Percentiles rank a stretch among this genome's conserved stretches.
Evolutionary conservation across 371 early-diverging fungal genomes (phyloP).

Genomic region (Circinella minor): DNA sequence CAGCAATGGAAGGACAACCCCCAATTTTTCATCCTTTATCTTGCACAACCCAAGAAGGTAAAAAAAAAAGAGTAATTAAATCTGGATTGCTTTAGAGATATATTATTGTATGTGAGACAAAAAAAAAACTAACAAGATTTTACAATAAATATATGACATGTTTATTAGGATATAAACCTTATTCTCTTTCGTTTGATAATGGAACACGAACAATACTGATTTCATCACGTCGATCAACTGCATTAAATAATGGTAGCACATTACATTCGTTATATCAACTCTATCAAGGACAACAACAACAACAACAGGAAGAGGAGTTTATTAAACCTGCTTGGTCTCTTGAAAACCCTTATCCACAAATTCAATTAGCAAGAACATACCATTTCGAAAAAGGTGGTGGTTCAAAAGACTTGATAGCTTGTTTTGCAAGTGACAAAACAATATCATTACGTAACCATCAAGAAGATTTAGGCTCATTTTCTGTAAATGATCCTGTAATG

Average conservation of each 20-base stretch:
- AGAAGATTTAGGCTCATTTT: not conserved
- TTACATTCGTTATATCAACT: not conserved
- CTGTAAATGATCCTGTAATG: not conserved
- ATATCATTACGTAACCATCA: not conserved
- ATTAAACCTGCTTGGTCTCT: slow-evolving; percentile 6
- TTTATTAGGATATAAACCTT: slow-evolving; percentile 23
- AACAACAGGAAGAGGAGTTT: not conserved
- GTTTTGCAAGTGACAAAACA: slow-evolving; percentile 11
- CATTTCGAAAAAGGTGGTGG: not conserved
- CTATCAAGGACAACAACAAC: not conserved
- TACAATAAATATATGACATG: not conserved
- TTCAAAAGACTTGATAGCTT: not conserved
- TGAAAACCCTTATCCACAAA: slow-evolving; percentile 15
- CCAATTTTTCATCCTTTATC: not conserved
- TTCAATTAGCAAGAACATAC: slow-evolving; percentile 19
- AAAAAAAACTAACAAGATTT: not conserved
- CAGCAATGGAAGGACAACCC: not conserved
- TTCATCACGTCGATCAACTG: slow-evolving; percentile 6
- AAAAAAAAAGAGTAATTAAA: not conserved
- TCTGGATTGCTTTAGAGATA: not conserved
- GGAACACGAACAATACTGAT: slow-evolving; percentile 5
- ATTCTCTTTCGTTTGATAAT: slow-evolving; percentile 16
- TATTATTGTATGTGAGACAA: not conserved
- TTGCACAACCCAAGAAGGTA: slow-evolving; percentile 15
- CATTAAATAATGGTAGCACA: not conserved